Percentiles rank a stretch among this genome's conserved stretches.
phyloP scores from a whole-genome alignment of 2,329 filamentous ascomycete species.

The Aspergillus quadricinctus region DNA sequence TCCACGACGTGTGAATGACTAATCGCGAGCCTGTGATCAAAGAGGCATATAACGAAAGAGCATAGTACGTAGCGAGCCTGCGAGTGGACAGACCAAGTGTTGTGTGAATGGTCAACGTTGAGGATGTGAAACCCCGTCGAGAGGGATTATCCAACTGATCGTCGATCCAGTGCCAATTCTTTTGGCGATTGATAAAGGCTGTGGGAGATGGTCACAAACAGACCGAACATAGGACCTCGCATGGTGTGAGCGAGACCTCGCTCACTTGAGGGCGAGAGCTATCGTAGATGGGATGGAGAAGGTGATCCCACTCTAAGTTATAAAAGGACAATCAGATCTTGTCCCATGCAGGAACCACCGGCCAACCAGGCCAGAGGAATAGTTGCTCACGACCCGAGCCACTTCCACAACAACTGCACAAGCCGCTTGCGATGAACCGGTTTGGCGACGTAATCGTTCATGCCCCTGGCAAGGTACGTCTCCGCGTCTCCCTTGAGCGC shows the following conservation, averaged over 20 bases:
- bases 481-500: conserved; percentile 54
- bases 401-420: conserved; percentile 41
- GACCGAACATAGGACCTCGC: background rate
- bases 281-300: background rate
- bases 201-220: background rate
- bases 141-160: background rate
- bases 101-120: background rate
- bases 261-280: background rate
- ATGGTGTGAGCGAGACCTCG: background rate
- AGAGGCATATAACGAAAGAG: background rate
- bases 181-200: background rate
- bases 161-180: background rate
- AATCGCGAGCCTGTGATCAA: background rate
- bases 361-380: background rate
- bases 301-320: background rate
- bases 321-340: background rate
- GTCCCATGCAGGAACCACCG: background rate
- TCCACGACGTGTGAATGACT: background rate
- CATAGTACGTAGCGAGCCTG: background rate
- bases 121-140: background rate
- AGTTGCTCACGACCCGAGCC: conserved; percentile 25
- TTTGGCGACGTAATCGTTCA: conserved; percentile 55
- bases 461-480: conserved; percentile 50
- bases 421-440: conserved; percentile 50
- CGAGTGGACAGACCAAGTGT: too few relatives aligned